These are phyloP conservation scores for Schizophyllum amplum DNA, from an alignment of 1,284 basidiomycete species.

Conservation along the genomic window DNA sequence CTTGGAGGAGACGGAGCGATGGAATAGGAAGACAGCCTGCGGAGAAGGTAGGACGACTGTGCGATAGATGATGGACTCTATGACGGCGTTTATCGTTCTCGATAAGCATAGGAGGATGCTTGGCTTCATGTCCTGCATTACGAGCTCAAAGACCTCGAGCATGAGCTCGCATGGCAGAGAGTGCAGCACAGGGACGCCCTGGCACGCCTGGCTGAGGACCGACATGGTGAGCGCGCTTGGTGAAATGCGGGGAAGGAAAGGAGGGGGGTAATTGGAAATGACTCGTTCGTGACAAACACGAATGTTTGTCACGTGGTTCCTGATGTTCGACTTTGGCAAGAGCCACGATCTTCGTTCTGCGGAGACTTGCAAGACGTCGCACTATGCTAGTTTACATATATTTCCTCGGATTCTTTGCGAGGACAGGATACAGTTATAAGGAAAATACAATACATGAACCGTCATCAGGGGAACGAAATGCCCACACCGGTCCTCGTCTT, in stretches of 20 bases:
- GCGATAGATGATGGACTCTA: conserved; percentile 27
- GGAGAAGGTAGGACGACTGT: conserved; percentile 25
- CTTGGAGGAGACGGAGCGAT: conserved; percentile 27
- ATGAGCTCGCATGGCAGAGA: neutral
- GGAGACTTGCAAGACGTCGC: no score
- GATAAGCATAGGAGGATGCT: conserved; percentile 22
- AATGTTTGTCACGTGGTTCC: neutral
- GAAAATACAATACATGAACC: no score
- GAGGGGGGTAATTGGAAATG: neutral
- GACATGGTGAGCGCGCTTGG: neutral
- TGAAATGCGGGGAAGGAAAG: neutral
- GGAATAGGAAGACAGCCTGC: conserved; percentile 23
- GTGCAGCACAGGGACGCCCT: neutral
- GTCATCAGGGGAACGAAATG: no score
- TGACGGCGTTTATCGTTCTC: conserved; percentile 19
- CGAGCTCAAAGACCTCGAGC: neutral
- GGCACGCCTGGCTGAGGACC: neutral
- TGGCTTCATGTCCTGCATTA: conserved; percentile 7
- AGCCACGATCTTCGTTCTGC: no score
- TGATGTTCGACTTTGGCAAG: neutral
- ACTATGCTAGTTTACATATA: no score
- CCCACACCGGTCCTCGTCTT: no score
- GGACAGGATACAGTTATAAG: no score
- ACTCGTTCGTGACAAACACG: neutral
- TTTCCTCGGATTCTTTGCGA: no score